Evolutionary conservation across 352 stramenopile genomes (phyloP), one percentile per base, ranked within the genome.

Genomic region (Hyaloperonospora brassicae): DNA sequence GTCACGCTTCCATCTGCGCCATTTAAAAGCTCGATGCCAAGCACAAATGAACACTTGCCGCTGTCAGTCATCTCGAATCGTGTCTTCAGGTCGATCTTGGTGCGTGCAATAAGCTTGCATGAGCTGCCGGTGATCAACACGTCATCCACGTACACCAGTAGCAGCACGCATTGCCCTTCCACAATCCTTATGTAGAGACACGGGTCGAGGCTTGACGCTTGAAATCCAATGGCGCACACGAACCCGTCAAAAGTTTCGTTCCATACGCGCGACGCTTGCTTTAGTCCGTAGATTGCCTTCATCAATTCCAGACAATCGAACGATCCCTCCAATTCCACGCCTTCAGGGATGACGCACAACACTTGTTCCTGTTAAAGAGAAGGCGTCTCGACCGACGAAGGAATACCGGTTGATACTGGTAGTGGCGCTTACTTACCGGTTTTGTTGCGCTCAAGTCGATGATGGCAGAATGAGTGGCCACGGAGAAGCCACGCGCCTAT

Each of bases 61-160:
- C 53, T 56, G 21, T 67, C 59, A 22, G 47, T 62, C 54, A 62
- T 67, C 50, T 62, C 45, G 35, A 67, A 64, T 0, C 45, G 35
- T 5, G 49, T 34, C 42, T 57, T 70, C 14, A 70, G 25, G 2
- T 61, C 21, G 12, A 31, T 24, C 50, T 64, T 61, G 14, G 39
- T 34, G 23, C 54, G 25, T 17, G 41, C 43, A n/a, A 62, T 62
- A n/a, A 50, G 24, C 6, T 53, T 43, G 5, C 24, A 5, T 13
- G 45, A 63, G 30, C 56, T 63, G 1, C 45, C 50, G 24, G 50
- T 55, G 9, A 58, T 31, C n/a, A 59, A 42, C 5, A 64, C 50
- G 7, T 59, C 50, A 24, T 59, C 50, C 35, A 59, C 57, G 38
- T 31, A 31, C 7, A 31, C 27, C 27, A 31, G 27, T 7, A 31